A percentile compares a stretch with the other conserved stretches of the same genome.
These are phyloP conservation scores for Psidium guajava DNA, from an alignment of 345 rosid genomes.

Conservation along the genomic window DNA sequence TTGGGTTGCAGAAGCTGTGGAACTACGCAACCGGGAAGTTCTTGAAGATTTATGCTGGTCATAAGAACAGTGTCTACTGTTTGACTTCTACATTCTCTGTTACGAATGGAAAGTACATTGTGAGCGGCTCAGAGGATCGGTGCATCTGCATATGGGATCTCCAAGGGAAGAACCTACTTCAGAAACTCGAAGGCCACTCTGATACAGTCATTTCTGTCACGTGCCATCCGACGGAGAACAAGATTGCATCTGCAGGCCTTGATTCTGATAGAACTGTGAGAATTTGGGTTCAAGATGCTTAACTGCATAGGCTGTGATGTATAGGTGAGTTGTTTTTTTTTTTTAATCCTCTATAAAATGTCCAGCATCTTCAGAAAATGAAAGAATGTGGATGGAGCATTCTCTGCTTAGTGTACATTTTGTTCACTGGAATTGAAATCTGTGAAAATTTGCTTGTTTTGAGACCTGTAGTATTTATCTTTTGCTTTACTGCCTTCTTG, in stretches of 20 bases:
- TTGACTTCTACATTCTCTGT: constrained; percentile 91
- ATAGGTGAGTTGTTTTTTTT: background rate
- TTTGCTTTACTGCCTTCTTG: background rate
- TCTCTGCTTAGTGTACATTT: background rate
- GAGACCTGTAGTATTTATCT: background rate
- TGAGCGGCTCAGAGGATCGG: constrained; percentile 90
- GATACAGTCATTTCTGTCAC: constrained; percentile 80
- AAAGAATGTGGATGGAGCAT: background rate
- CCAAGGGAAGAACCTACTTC: constrained; percentile 70
- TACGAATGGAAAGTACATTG: constrained; percentile 85
- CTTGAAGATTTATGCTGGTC: constrained; percentile 76
- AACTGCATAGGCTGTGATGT: background rate
- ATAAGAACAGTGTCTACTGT: constrained; percentile 66
- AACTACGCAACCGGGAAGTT: constrained; percentile 85
- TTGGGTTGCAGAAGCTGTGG: constrained; percentile 59
- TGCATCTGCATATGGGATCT: constrained; percentile 94
- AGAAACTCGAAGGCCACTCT: constrained; percentile 76
- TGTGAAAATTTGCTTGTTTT: background rate
- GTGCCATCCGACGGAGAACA: constrained; percentile 71
- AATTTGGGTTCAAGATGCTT: constrained; percentile 69
- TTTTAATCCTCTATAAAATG: background rate
- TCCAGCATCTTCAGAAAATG: background rate
- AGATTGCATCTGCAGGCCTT: constrained; percentile 78
- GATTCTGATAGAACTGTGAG: constrained; percentile 67
- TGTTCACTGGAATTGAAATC: background rate